Percentiles rank a stretch among this genome's conserved stretches.
Evolutionary conservation across 1,284 basidiomycete species (phyloP).

Genomic region (Macrocystidia cucumis): DNA sequence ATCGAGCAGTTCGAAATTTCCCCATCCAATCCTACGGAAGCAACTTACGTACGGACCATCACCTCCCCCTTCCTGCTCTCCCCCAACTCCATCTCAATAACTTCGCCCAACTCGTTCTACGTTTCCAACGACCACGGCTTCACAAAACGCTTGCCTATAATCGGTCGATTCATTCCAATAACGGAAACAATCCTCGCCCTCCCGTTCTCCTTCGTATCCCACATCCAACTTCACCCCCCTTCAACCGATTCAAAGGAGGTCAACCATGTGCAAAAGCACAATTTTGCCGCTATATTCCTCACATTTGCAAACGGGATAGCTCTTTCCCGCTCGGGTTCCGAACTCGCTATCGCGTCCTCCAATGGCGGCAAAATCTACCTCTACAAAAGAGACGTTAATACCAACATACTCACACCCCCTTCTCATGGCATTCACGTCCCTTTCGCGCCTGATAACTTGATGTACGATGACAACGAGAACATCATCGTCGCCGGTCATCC

Average conservation of each 20-base stretch:
- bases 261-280: conserved; percentile 27
- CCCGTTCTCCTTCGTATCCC: conserved; percentile 51
- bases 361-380: conserved; percentile 37
- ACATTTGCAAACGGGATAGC: conserved; percentile 66
- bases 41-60: conserved; percentile 50
- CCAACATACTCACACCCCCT: conserved; percentile 29
- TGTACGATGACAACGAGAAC: conserved; percentile 25
- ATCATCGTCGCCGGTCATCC: conserved; percentile 61
- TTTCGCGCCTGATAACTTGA: conserved; percentile 55
- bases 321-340: conserved; percentile 37
- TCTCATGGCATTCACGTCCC: conserved; percentile 42
- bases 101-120: conserved; percentile 55
- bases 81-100: conserved; percentile 58
- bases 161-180: conserved; percentile 43
- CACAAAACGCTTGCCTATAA: conserved; percentile 48
- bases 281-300: conserved; percentile 35
- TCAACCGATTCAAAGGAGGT: conserved; percentile 10
- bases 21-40: conserved; percentile 31
- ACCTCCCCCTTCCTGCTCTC: conserved; percentile 45
- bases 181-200: conserved; percentile 49
- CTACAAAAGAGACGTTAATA: conserved; percentile 36
- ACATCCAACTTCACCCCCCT: conserved; percentile 32
- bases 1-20: conserved; percentile 41
- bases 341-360: conserved; percentile 51
- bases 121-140: conserved; percentile 65